A percentile compares a stretch with the other conserved stretches of the same genome.
These are phyloP conservation scores for Cladosporium sp. DNA, from an alignment of 2,329 filamentous ascomycete species.

Conservation along the genomic window DNA sequence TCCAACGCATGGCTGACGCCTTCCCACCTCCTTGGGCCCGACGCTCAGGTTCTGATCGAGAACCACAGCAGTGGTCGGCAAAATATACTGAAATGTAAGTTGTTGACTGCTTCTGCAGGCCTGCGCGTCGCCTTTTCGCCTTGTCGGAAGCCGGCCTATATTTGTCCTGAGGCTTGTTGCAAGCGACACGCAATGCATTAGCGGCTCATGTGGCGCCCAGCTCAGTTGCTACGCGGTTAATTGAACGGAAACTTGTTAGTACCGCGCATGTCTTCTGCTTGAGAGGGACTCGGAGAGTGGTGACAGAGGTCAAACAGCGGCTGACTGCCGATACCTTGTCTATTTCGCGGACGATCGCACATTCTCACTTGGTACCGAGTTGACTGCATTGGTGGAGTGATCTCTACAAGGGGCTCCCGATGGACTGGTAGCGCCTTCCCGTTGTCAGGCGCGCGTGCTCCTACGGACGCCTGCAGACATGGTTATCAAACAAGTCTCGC, in stretches of 20 bases:
- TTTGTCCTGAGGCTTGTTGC: not conserved
- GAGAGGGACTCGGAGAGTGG: not conserved
- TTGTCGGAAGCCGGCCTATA: not conserved
- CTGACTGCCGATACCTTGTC: not conserved
- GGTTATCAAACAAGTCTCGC: not conserved
- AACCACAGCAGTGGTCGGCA: not conserved
- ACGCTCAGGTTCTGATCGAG: not conserved
- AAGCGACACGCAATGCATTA: not conserved
- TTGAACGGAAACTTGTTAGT: not conserved
- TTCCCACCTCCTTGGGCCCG: not conserved
- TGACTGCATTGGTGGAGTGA: not conserved
- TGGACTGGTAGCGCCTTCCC: not conserved
- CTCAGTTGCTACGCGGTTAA: not conserved
- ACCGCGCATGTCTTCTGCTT: not conserved
- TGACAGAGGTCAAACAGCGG: not conserved
- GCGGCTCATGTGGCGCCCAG: not conserved
- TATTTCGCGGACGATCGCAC: not conserved
- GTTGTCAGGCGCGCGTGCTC: not conserved
- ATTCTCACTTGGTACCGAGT: not conserved
- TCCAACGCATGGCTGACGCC: not conserved
- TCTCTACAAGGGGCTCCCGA: not conserved
- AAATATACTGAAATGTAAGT: not conserved
- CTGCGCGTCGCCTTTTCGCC: not conserved
- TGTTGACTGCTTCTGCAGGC: not conserved
- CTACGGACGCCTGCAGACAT: not conserved